phyloP scores from a whole-genome alignment of 1,284 basidiomycete genomes.

The Leccinum subrobustum region DNA sequence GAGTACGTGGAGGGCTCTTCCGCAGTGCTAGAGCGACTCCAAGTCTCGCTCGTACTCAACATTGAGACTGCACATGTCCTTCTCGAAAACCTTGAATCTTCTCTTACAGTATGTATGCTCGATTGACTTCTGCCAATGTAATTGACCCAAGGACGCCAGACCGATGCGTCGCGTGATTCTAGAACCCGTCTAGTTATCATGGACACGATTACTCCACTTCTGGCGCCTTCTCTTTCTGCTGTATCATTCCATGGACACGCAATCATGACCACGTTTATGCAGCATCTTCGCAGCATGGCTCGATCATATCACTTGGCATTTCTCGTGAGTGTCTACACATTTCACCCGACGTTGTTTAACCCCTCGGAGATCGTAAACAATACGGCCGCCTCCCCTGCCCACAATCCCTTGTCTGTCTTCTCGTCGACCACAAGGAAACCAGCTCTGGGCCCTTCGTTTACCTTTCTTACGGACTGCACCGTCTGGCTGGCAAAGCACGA shows the following conservation, averaged over 20 bases:
- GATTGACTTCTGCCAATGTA: background rate
- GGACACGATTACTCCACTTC: slow-evolving; percentile 63
- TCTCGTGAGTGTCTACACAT: slow-evolving; percentile 41
- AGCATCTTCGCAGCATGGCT: slow-evolving; percentile 53
- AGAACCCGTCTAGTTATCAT: slow-evolving; percentile 54
- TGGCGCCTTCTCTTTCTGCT: slow-evolving; percentile 63
- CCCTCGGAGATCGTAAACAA: slow-evolving; percentile 45
- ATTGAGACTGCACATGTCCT: slow-evolving; percentile 50
- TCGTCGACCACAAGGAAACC: slow-evolving; percentile 53
- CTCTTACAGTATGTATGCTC: slow-evolving; percentile 32
- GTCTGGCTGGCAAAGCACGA: slow-evolving; percentile 53
- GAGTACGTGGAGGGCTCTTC: slow-evolving; percentile 31
- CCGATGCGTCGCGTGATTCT: slow-evolving; percentile 1
- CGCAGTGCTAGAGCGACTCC: slow-evolving; percentile 39
- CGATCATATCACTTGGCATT: slow-evolving; percentile 45
- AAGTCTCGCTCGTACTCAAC: slow-evolving; percentile 58
- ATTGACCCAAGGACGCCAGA: slow-evolving; percentile 13
- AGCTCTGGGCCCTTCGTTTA: slow-evolving; percentile 71
- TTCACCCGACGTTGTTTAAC: background rate
- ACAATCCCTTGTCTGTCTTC: slow-evolving; percentile 41
- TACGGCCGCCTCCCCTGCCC: slow-evolving; percentile 36
- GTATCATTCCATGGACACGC: slow-evolving; percentile 74
- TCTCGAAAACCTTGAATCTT: slow-evolving; percentile 43
- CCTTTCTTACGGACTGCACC: slow-evolving; percentile 68
- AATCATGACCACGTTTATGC: slow-evolving; percentile 71